Evolutionary conservation across 805 yeast species (phyloP).

Genomic region (Saccharomycopsis microspora): DNA sequence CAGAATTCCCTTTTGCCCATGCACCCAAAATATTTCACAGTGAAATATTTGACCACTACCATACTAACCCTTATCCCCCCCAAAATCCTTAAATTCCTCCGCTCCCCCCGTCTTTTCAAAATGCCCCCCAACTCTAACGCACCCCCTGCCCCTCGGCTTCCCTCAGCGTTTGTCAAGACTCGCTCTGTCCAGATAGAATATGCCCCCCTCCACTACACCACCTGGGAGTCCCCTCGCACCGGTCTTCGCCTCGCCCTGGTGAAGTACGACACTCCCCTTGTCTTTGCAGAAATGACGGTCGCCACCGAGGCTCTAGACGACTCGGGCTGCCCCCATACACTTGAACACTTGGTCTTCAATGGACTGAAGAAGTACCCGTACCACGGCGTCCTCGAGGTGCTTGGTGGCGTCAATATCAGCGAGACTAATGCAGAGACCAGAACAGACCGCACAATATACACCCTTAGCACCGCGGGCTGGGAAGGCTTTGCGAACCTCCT

Average conservation of each 20-base stretch:
- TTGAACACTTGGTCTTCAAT: slow-evolving; percentile 91
- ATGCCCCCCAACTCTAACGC: too few species aligned
- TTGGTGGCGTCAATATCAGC: slow-evolving; percentile 77
- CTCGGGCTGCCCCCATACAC: slow-evolving; percentile 89
- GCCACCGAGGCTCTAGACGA: slow-evolving; percentile 86
- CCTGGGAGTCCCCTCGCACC: slow-evolving; percentile 71
- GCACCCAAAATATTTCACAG: too few species aligned
- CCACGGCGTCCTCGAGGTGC: slow-evolving; percentile 79
- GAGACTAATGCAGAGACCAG: slow-evolving; percentile 96
- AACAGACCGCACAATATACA: slow-evolving; percentile 90
- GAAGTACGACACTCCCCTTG: slow-evolving; percentile 74
- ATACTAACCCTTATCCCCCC: too few species aligned
- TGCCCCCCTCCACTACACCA: slow-evolving; percentile 58
- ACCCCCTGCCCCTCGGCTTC: too few species aligned
- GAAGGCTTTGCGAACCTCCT: slow-evolving; percentile 76
- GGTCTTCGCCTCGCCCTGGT: slow-evolving; percentile 75
- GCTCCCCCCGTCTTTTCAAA: too few species aligned
- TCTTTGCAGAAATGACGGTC: slow-evolving; percentile 90
- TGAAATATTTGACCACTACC: too few species aligned
- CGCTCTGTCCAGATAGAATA: slow-evolving; percentile 16
- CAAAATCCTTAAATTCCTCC: too few species aligned
- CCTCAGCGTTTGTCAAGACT: too few species aligned
- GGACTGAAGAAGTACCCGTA: slow-evolving; percentile 85
- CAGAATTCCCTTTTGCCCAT: too few species aligned
- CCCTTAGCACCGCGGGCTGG: slow-evolving; percentile 91